A percentile compares a stretch with the other conserved stretches of the same genome.
phyloP scores from a whole-genome alignment of 768 basidiomycete genomes.

The Pholiota microspora region DNA sequence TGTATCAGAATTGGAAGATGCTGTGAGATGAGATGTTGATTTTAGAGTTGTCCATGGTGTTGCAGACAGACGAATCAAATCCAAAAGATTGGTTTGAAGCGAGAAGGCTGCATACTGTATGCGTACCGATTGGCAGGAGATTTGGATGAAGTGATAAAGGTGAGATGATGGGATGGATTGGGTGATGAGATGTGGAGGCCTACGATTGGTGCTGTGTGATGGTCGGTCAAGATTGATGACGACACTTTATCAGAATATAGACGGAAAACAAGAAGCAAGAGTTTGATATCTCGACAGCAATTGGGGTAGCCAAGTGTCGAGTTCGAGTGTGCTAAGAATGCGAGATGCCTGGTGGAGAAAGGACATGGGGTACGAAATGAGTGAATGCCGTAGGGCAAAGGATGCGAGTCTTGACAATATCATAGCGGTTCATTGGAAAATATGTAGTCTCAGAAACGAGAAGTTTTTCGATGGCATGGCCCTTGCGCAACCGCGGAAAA shows the following conservation, averaged over 20 bases:
- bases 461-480: no score
- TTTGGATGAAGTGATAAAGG: background rate
- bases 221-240: background rate
- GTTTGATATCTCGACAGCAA: background rate
- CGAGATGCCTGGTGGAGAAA: no score
- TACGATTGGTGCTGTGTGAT: background rate
- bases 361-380: background rate
- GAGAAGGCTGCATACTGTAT: background rate
- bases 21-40: conserved; percentile 13
- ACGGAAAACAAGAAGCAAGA: background rate
- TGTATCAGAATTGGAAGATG: conserved; percentile 13
- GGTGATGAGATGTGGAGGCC: background rate
- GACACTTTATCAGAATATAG: background rate
- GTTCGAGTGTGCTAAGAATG: no score
- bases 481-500: background rate
- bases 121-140: background rate
- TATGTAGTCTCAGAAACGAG: no score
- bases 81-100: background rate
- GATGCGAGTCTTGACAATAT: background rate
- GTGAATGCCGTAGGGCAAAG: background rate
- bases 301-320: background rate
- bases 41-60: conserved; percentile 14
- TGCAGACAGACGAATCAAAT: background rate
- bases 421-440: background rate
- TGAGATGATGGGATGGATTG: background rate